Conservation (phyloP, 345 rosid species). For the Limnanthes douglasii region DNA sequence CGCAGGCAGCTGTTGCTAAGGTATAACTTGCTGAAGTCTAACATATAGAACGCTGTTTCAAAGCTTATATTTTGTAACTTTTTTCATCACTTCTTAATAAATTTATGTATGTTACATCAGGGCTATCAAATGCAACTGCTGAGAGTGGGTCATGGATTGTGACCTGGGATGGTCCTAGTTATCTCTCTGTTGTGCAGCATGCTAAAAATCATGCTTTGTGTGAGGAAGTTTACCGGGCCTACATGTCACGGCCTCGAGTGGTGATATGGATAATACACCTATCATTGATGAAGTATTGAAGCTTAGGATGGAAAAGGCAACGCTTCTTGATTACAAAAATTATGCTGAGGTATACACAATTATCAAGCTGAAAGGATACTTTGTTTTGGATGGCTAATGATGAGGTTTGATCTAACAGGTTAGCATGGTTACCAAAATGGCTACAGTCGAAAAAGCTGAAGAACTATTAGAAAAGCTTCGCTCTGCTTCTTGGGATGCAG, state of each 20-base stretch:
- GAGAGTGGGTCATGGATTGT: constrained; percentile 83
- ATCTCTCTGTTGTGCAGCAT: constrained; percentile 75
- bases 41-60: constrained; percentile 1
- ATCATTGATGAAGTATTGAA: constrained; percentile 61
- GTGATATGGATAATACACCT: constrained; percentile 59
- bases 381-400: constrained; percentile 8
- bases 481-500: constrained; percentile 75
- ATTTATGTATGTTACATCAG: constrained; percentile 2
- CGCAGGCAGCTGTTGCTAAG: constrained; percentile 84
- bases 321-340: constrained; percentile 60
- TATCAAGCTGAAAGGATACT: constrained; percentile 2
- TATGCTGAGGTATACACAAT: constrained; percentile 60
- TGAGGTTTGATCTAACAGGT: constrained; percentile 28
- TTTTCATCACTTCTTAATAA: not conserved
- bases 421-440: constrained; percentile 95
- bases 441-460: constrained; percentile 68
- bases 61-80: not conserved
- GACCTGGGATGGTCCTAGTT: constrained; percentile 74
- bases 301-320: constrained; percentile 73
- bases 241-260: constrained; percentile 64
- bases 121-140: constrained; percentile 71
- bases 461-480: constrained; percentile 83
- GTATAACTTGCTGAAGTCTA: constrained; percentile 16
- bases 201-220: constrained; percentile 63
- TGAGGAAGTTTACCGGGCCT: constrained; percentile 71